These are phyloP conservation scores for Verticillium klebahnii DNA, from an alignment of 2,329 filamentous ascomycete species.

Conservation along the genomic window DNA sequence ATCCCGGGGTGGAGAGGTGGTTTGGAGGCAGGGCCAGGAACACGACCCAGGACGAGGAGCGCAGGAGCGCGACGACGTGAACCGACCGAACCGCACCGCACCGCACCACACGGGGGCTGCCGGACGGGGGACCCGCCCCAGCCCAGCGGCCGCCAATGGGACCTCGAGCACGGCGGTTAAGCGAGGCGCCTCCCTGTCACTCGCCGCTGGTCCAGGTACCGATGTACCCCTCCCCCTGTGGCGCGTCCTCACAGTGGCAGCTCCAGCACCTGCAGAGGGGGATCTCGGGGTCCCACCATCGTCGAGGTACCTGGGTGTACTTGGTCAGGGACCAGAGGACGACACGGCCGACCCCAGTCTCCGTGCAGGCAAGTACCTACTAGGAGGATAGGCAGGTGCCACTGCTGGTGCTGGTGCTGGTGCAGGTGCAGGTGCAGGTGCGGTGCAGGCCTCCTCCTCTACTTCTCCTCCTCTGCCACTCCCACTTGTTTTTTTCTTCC, in stretches of 20 bases:
- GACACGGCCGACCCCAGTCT: background rate
- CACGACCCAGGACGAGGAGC: too few relatives aligned
- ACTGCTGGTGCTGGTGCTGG: background rate
- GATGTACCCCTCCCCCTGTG: background rate
- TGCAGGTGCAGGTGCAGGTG: constrained; percentile 3
- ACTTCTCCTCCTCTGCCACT: constrained; percentile 22
- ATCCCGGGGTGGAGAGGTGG: constrained; percentile 22
- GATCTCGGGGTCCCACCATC: background rate
- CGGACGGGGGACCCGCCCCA: background rate
- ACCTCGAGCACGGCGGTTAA: background rate
- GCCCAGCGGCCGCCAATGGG: background rate
- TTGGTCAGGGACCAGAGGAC: background rate
- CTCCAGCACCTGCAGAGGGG: background rate
- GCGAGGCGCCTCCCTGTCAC: background rate
- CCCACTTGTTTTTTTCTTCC: constrained; percentile 20
- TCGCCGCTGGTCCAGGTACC: background rate
- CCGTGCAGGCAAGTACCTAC: background rate
- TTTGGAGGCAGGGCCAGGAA: background rate
- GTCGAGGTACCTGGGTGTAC: background rate
- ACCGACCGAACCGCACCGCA: background rate
- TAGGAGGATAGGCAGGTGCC: background rate
- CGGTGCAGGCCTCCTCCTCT: constrained; percentile 21
- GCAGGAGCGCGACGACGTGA: background rate
- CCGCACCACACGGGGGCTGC: background rate
- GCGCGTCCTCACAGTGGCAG: background rate